phyloP scores from a whole-genome alignment of 768 basidiomycete species.

The Boletus speciosus region DNA sequence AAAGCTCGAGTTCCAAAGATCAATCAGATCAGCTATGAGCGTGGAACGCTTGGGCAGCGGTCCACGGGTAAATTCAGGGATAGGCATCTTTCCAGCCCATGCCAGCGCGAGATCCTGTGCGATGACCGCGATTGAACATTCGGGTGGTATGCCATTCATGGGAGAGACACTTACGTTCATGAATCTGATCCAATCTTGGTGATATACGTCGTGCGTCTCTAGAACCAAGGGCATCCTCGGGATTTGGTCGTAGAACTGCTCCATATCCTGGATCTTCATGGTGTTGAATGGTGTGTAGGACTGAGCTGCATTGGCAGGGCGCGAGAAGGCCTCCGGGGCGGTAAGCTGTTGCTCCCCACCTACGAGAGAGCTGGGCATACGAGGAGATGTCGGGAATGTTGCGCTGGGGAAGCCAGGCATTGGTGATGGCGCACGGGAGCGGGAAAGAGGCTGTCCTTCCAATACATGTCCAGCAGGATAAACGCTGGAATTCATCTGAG shows the following conservation, averaged over 20 bases:
- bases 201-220: conserved; percentile 70
- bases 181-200: conserved; percentile 77
- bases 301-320: conserved; percentile 64
- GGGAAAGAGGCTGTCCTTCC: conserved; percentile 49
- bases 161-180: conserved; percentile 54
- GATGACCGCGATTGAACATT: neutral
- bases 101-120: conserved; percentile 66
- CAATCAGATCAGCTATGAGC: conserved; percentile 66
- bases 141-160: neutral
- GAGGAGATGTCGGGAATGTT: conserved; percentile 28
- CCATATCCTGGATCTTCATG: conserved; percentile 75
- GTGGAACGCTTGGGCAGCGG: conserved; percentile 53
- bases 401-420: conserved; percentile 42
- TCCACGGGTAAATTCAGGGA: conserved; percentile 48
- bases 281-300: conserved; percentile 67
- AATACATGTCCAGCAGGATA: conserved; percentile 58
- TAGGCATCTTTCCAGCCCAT: conserved; percentile 75
- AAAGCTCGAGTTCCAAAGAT: conserved; percentile 78
- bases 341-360: conserved; percentile 41
- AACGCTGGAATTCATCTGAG: conserved; percentile 27
- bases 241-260: conserved; percentile 60
- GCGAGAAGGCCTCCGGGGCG: conserved; percentile 70
- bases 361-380: conserved; percentile 17
- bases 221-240: conserved; percentile 74
- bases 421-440: conserved; percentile 50